Evolutionary conservation across 1,284 basidiomycete species (phyloP), one percentile per base, ranked within the genome.

Genomic region (Ganoderma multipileum): DNA sequence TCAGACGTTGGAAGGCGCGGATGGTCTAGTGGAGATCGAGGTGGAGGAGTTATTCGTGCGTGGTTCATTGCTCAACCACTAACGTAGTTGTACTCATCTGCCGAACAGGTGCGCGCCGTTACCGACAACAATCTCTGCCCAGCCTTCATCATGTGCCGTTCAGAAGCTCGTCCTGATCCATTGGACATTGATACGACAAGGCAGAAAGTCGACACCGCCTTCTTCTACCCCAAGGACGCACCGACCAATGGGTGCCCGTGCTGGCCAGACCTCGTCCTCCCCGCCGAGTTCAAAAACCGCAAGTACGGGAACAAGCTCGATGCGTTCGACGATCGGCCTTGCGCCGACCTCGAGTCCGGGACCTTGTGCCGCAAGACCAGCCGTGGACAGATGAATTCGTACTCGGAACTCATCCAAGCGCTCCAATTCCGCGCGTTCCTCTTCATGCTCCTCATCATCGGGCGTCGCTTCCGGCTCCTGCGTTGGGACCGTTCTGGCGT

Each of bases 401-500:
- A 50, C 44, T 63, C 36, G 16, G 50, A 65, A 30, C 20, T 28
- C 20, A 2, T 60, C 26, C 58, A 62, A n/a, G 23, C 30, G 26
- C 12, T 20, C 2, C 69, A 71, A 28, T 61, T 66, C 6, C 69
- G 69, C 1, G 62, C n/a, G 2, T 47, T 41, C 64, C 20, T 55
- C 23, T 68, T 63, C 57, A 52, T 28, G 18, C 30, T 71, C 20
- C 28, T 65, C 33, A 44, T 71, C 59, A 28, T 67, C 14, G 65
- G 64, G 6, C 28, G 44, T 3, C 16, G 18, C 2, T 60, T 54
- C 18, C 67, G 67, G 38, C 28, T 71, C 39, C 23, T 67, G 33
- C 60, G 69, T 26, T 58, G 68, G 66, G 68, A 70, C 39, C 62
- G 65, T 2, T 36, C 67, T 14, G 71, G 68, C 0, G 39, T 59